Conservation (phyloP, 345 rosid genomes). For the Eucalyptus erythrocorys region DNA sequence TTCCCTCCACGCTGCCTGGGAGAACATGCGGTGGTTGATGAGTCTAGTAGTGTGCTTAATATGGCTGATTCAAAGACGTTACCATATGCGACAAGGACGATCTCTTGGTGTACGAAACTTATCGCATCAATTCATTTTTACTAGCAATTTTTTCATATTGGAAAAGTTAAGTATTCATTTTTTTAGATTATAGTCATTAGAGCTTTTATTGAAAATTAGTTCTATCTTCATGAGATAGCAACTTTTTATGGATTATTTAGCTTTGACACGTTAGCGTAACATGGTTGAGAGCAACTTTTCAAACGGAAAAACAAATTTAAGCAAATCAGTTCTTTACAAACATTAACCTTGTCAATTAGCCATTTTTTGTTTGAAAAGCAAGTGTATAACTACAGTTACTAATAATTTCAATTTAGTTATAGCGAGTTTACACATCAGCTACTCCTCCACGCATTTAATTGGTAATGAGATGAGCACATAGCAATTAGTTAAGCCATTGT, state of each 20-base stretch:
- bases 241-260: not conserved
- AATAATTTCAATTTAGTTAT: not conserved
- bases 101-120: not conserved
- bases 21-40: not conserved
- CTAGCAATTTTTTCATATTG: not conserved
- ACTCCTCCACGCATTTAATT: not conserved
- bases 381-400: not conserved
- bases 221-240: not conserved
- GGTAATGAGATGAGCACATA: not conserved
- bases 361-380: not conserved
- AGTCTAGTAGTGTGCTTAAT: not conserved
- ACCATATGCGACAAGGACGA: not conserved
- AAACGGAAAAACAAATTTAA: not conserved
- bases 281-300: not conserved
- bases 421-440: not conserved
- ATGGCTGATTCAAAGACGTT: not conserved
- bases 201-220: not conserved
- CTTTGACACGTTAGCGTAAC: not conserved
- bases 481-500: not conserved
- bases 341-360: not conserved
- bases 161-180: not conserved
- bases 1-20: not conserved
- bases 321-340: not conserved
- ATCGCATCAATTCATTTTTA: not conserved
- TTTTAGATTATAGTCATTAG: not conserved